Percentiles rank a stretch among this genome's conserved stretches.
These are phyloP conservation scores for Decorospora gaudefroyi DNA, from an alignment of 2,329 filamentous ascomycete species.

Conservation along the genomic window DNA sequence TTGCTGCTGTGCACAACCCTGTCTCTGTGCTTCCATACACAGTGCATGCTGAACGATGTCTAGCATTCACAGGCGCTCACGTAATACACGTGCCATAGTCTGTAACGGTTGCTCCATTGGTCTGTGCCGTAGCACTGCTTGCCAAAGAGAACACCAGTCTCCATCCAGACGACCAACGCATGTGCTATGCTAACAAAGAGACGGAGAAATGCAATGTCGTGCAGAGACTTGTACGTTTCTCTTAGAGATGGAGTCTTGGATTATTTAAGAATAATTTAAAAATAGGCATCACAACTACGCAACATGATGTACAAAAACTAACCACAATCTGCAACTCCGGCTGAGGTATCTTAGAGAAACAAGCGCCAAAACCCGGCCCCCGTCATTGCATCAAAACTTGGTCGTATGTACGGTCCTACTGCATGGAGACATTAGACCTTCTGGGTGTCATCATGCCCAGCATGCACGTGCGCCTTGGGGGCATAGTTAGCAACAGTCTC, in stretches of 20 bases:
- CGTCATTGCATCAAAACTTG: constrained; percentile 13
- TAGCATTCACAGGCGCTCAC: constrained; percentile 10
- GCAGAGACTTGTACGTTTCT: constrained; percentile 25
- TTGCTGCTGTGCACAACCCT: constrained; percentile 6
- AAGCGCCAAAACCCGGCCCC: constrained; percentile 14
- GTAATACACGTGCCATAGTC: no score
- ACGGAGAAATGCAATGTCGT: constrained; percentile 22
- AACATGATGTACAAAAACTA: constrained; percentile 31
- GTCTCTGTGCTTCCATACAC: constrained; percentile 14
- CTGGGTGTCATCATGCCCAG: constrained; percentile 25
- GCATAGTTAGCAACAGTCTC: constrained; percentile 75
- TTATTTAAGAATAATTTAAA: no score
- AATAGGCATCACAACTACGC: constrained; percentile 27
- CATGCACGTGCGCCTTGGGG: constrained; percentile 31
- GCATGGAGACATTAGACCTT: constrained; percentile 32
- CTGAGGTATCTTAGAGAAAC: constrained; percentile 29
- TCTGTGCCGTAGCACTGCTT: background rate
- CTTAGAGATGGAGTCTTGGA: constrained; percentile 16
- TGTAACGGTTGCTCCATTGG: no score
- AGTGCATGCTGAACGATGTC: constrained; percentile 8
- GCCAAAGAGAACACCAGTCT: background rate
- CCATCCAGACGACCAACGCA: no score
- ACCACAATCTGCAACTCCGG: constrained; percentile 13
- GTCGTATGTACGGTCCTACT: constrained; percentile 11
- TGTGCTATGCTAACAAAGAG: constrained; percentile 18